Evolutionary conservation across 148 eudicot species (phyloP), one percentile per base, ranked within the genome.

Genomic region (Fagopyrum esculentum): DNA sequence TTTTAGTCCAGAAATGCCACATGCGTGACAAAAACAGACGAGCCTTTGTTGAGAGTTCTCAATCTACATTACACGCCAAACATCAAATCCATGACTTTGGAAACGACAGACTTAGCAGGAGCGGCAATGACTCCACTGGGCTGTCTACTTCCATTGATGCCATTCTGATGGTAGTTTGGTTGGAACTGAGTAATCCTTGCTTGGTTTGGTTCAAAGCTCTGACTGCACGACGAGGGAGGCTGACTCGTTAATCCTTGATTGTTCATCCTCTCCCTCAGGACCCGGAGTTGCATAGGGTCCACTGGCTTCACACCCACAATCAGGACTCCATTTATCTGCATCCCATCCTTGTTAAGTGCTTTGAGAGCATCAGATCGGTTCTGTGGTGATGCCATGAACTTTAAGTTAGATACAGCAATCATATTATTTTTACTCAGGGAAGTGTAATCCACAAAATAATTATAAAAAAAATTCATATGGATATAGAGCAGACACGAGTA

Each of bases 231-330:
- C 63, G 85, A 57, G 15, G 84, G 86, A 2, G 94, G 96, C 22
- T 86, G 74, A 45, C 91, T 81, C 89, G 89, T 90, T 74, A 95
- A 92, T 48, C 97, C 99, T 83, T 89, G 92, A 73, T 83, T 86
- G 76, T 92, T 88, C 55, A 87, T 77, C 82, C 86, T 86, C 74
- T 95, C 97, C 68, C 77, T 84, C 51, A 95, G 88, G 71, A 84
- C 85, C 75, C 85, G 94, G 30, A 89, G 89, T 71, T 92, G 99
- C 30, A 74, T 79, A 29, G 91, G 89, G 80, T 95, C 99, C 30
- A 89, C 92, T 12, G 84, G 88, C 78, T 90, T 95, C 82, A 95
- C 99, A 45, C 99, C 99, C 26, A 95, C 85, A 6, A 92, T 90
- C 5, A 95, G 90, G 78, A 85, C 90, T 61, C 91, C 96, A 76